A percentile compares a stretch with the other conserved stretches of the same genome.
These are phyloP conservation scores for Lactarius evosmus DNA, from an alignment of 768 basidiomycete genomes.

Conservation along the genomic window DNA sequence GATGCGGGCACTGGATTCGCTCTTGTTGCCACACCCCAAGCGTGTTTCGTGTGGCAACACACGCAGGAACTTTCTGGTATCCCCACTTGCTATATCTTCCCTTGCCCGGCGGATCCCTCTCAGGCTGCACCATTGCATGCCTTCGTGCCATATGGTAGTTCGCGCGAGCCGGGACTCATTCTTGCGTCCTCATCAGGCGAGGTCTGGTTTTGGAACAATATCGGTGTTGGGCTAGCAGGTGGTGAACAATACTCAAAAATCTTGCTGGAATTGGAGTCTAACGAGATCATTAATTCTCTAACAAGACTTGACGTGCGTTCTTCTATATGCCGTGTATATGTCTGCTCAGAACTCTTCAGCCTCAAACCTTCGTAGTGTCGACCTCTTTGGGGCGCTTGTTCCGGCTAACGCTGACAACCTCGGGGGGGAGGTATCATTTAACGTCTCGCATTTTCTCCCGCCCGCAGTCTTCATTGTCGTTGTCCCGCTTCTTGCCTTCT, in stretches of 20 bases:
- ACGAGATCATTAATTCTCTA: slow-evolving; percentile 65
- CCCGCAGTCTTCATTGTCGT: slow-evolving; percentile 44
- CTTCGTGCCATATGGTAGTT: slow-evolving; percentile 61
- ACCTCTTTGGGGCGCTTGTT: slow-evolving; percentile 67
- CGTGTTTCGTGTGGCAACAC: slow-evolving; percentile 85
- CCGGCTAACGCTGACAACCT: slow-evolving; percentile 59
- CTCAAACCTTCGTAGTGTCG: slow-evolving; percentile 64
- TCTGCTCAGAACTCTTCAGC: slow-evolving; percentile 36
- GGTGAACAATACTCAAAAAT: slow-evolving; percentile 61
- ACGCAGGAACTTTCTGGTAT: slow-evolving; percentile 67
- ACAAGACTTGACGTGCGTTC: slow-evolving; percentile 58
- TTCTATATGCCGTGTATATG: slow-evolving; percentile 14
- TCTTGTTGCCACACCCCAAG: slow-evolving; percentile 64
- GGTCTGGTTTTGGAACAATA: slow-evolving; percentile 84
- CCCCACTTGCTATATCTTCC: slow-evolving; percentile 81
- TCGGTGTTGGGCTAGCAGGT: slow-evolving; percentile 79
- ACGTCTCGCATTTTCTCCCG: slow-evolving; percentile 58
- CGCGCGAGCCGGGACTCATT: slow-evolving; percentile 85
- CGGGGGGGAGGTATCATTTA: slow-evolving; percentile 65
- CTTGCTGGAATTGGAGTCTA: slow-evolving; percentile 46
- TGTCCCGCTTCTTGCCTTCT: slow-evolving; percentile 44
- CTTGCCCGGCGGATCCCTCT: slow-evolving; percentile 58
- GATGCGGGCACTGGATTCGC: slow-evolving; percentile 73
- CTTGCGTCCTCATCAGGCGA: slow-evolving; percentile 68
- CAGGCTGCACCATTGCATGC: slow-evolving; percentile 47